Percentiles rank a stretch among this genome's conserved stretches.
Evolutionary conservation across 2,329 filamentous ascomycete species (phyloP).

Genomic region (Arthrobotrys megalospora): DNA sequence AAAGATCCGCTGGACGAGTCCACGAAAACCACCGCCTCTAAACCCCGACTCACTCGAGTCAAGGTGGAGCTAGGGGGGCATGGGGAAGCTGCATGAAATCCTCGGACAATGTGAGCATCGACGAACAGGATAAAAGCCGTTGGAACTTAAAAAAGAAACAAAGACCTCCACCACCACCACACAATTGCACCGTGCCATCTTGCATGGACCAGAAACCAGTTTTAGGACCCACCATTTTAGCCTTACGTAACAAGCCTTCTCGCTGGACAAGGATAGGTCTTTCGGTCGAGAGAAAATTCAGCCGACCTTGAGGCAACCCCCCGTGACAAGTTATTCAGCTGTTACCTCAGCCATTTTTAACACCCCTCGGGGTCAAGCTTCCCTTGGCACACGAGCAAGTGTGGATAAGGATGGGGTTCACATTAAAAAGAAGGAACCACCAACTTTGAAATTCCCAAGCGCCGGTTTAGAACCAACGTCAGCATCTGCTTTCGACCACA

Average conservation of each 20-base stretch:
- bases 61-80: slow-evolving; percentile 7
- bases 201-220: slow-evolving; percentile 28
- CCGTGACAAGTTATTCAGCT: slow-evolving; percentile 54
- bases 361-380: slow-evolving; percentile 52
- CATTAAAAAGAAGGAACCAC: not conserved
- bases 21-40: slow-evolving; percentile 8
- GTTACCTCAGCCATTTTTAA: slow-evolving; percentile 46
- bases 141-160: slow-evolving; percentile 22
- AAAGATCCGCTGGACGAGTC: slow-evolving; percentile 24
- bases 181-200: slow-evolving; percentile 28
- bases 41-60: slow-evolving; percentile 33
- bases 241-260: slow-evolving; percentile 60
- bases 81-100: slow-evolving; percentile 28
- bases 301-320: slow-evolving; percentile 15
- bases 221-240: slow-evolving; percentile 21
- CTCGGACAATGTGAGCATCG: slow-evolving; percentile 5
- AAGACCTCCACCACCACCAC: not conserved
- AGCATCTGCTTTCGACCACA: slow-evolving; percentile 11
- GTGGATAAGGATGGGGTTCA: not conserved
- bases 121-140: slow-evolving; percentile 54
- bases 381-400: slow-evolving; percentile 28
- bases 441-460: slow-evolving; percentile 39
- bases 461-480: slow-evolving; percentile 25
- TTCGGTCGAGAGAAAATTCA: slow-evolving; percentile 52
- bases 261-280: slow-evolving; percentile 7